Evolutionary conservation across 176 grass and related monocot species (phyloP).

Genomic region (Oryza coarctata): DNA sequence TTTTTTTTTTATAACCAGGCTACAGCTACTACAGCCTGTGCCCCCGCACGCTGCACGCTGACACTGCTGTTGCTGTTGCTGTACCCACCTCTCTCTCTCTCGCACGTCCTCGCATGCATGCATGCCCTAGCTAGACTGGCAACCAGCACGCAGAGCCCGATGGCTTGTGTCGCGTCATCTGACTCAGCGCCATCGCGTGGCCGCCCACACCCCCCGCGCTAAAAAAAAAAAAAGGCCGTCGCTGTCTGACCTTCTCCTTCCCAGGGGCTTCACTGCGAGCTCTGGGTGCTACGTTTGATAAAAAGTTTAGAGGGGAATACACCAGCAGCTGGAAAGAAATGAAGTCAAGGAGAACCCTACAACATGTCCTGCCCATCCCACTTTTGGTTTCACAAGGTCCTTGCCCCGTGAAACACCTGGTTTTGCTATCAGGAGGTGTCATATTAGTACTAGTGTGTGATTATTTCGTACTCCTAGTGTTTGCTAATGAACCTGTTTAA

Average conservation of each 20-base stretch:
- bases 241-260: not conserved
- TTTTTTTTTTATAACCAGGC: slow-evolving; percentile 39
- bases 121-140: not conserved
- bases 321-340: not conserved
- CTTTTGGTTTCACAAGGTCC: not conserved
- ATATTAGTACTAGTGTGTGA: no score
- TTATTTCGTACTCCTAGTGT: no score
- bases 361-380: not conserved
- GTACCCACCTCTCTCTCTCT: not conserved
- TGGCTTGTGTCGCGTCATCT: slow-evolving; percentile 26
- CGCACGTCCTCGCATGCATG: not conserved
- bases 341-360: not conserved
- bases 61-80: not conserved
- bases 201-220: not conserved
- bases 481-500: no score
- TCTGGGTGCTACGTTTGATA: slow-evolving; percentile 27
- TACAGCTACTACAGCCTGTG: slow-evolving; percentile 24
- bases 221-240: no score
- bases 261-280: slow-evolving; percentile 22
- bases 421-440: not conserved
- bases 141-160: not conserved
- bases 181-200: slow-evolving; percentile 1
- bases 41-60: slow-evolving; percentile 1
- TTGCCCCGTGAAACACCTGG: not conserved
- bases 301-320: not conserved